Conservation (phyloP, 257 asterid genomes). For the Knoxia roxburghii region DNA sequence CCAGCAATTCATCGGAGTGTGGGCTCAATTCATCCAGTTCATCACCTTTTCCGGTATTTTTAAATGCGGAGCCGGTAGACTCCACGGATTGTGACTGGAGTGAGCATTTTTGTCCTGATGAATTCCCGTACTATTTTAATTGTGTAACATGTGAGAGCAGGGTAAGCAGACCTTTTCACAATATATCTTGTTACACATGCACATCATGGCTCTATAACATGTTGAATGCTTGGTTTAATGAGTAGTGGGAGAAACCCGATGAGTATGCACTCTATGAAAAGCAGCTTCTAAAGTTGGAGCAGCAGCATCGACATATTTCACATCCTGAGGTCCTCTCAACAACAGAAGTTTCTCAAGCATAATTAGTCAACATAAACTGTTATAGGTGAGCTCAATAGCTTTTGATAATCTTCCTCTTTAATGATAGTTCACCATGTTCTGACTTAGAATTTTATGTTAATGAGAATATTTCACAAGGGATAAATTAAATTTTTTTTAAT, state of each 20-base stretch:
- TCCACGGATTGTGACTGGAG: slow-evolving; percentile 84
- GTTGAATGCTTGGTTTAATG: slow-evolving; percentile 16
- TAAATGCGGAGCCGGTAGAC: slow-evolving; percentile 33
- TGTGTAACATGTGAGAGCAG: slow-evolving; percentile 84
- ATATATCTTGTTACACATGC: not conserved
- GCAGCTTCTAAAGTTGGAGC: slow-evolving; percentile 49
- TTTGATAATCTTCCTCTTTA: not conserved
- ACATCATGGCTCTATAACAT: slow-evolving; percentile 5
- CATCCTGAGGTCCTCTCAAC: slow-evolving; percentile 26
- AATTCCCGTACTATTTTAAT: slow-evolving; percentile 65
- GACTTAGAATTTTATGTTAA: not conserved
- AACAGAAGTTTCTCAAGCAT: slow-evolving; percentile 32
- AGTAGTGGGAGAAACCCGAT: slow-evolving; percentile 88
- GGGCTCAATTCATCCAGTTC: slow-evolving; percentile 26
- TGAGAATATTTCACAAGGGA: not conserved
- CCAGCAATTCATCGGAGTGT: slow-evolving; percentile 22
- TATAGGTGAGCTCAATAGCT: slow-evolving; percentile 9
- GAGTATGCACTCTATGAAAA: slow-evolving; percentile 55
- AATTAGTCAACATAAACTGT: slow-evolving; percentile 15
- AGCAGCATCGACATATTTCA: slow-evolving; percentile 32
- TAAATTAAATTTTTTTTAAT: no score
- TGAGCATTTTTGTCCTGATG: slow-evolving; percentile 87
- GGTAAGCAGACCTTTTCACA: slow-evolving; percentile 27
- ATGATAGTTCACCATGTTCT: no score
- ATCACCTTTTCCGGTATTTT: slow-evolving; percentile 26